A percentile compares a stretch with the other conserved stretches of the same genome.
phyloP scores from a whole-genome alignment of 2,329 filamentous ascomycete genomes.

The Seiridium unicorne region DNA sequence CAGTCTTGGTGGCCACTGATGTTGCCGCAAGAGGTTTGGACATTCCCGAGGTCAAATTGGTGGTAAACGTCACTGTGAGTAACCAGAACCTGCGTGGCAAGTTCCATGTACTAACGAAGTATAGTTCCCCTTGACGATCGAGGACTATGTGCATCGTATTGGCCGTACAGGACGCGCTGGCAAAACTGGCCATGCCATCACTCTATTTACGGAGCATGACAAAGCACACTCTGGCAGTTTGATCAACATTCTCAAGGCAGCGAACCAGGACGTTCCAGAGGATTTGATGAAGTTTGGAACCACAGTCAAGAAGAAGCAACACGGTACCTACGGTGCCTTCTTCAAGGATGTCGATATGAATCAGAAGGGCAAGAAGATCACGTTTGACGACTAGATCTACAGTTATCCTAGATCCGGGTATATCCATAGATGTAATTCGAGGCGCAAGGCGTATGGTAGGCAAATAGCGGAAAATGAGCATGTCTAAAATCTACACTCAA shows the following conservation, averaged over 20 bases:
- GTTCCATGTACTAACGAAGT: too few species aligned
- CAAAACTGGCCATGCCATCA: conserved; percentile 84
- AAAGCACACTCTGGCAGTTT: conserved; percentile 87
- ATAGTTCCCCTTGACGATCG: conserved; percentile 86
- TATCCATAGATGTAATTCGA: background rate
- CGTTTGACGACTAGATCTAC: conserved; percentile 60
- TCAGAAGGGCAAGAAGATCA: conserved; percentile 88
- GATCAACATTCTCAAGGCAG: conserved; percentile 93
- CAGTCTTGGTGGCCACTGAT: conserved; percentile 90
- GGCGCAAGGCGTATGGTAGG: background rate
- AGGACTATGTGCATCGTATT: conserved; percentile 97
- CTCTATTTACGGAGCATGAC: conserved; percentile 92
- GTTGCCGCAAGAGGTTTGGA: conserved; percentile 92
- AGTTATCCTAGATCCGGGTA: background rate
- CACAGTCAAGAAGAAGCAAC: conserved; percentile 98
- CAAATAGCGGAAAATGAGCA: background rate
- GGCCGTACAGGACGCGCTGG: conserved; percentile 93
- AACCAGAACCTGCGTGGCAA: too few species aligned
- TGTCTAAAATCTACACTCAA: too few species aligned
- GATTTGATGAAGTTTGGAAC: conserved; percentile 93
- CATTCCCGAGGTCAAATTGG: conserved; percentile 91
- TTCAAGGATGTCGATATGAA: conserved; percentile 86
- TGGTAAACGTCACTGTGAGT: conserved; percentile 82
- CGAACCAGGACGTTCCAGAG: conserved; percentile 86
- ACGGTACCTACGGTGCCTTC: conserved; percentile 92